These are phyloP conservation scores for Peniophora sp. DNA, from an alignment of 1,284 basidiomycete genomes.

Conservation along the genomic window DNA sequence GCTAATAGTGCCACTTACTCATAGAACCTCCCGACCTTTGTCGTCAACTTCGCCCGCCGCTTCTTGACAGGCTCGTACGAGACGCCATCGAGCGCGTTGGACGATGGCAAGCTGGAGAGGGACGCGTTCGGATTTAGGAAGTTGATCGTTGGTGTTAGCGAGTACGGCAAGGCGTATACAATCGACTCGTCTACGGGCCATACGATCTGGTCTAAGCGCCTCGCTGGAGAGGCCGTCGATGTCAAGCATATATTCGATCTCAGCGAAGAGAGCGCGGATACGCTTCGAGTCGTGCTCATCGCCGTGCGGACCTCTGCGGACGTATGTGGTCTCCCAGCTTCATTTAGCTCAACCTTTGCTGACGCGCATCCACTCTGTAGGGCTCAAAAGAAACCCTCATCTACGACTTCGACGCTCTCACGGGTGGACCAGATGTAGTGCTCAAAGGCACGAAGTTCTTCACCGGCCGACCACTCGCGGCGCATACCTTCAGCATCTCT, in stretches of 20 bases:
- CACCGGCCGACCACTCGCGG: constrained; percentile 27
- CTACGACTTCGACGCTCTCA: constrained; percentile 75
- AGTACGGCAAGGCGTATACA: constrained; percentile 73
- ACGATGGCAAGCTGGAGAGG: constrained; percentile 21
- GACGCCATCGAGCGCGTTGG: constrained; percentile 16
- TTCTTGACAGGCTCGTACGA: constrained; percentile 70
- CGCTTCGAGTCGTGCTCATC: constrained; percentile 37
- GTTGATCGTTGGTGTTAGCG: constrained; percentile 69
- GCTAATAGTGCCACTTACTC: constrained; percentile 1
- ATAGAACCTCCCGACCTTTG: constrained; percentile 68
- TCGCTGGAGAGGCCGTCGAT: constrained; percentile 35
- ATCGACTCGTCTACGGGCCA: constrained; percentile 72
- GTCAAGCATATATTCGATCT: too few species aligned
- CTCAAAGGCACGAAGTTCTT: too few species aligned
- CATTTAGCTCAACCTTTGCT: constrained; percentile 1
- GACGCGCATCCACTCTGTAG: constrained; percentile 22
- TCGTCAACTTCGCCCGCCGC: constrained; percentile 59
- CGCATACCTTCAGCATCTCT: background rate
- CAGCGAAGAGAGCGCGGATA: too few species aligned
- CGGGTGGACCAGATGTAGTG: constrained; percentile 36
- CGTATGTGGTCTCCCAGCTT: constrained; percentile 42
- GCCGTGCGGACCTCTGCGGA: constrained; percentile 45
- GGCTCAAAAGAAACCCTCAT: constrained; percentile 59
- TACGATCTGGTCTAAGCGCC: constrained; percentile 68
- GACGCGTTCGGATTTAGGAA: constrained; percentile 89